Evolutionary conservation across 2,329 filamentous ascomycete species (phyloP).

Genomic region (Cordyceps tenuipes): DNA sequence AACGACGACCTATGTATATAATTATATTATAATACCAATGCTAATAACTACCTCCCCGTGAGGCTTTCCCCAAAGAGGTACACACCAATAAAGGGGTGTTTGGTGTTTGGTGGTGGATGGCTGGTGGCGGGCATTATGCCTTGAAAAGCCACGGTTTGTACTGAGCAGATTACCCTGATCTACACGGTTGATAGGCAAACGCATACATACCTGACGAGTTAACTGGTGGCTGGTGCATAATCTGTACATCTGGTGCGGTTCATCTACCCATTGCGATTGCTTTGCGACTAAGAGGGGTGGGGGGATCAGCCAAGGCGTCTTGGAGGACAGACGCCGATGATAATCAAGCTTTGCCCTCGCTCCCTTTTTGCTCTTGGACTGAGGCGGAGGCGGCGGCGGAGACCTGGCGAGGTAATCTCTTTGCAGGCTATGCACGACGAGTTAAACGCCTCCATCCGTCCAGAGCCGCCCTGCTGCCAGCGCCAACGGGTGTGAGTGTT

Average conservation of each 20-base stretch:
- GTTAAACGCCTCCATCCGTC: no score
- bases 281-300: no score
- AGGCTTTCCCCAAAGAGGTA: constrained; percentile 3
- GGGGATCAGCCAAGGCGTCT: neutral
- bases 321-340: neutral
- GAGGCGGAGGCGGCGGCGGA: no score
- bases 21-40: neutral
- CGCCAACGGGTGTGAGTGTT: no score
- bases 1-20: neutral
- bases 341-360: neutral
- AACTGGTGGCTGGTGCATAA: neutral
- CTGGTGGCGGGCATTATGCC: neutral
- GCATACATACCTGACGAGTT: no score
- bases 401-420: no score
- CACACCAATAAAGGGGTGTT: neutral
- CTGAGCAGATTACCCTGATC: constrained; percentile 9
- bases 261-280: neutral
- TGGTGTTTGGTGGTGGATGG: neutral
- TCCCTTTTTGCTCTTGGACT: neutral
- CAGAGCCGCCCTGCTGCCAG: no score
- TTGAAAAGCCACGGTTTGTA: neutral
- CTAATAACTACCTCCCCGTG: neutral
- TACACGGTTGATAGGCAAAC: neutral
- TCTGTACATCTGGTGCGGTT: neutral
- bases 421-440: no score